phyloP scores from a whole-genome alignment of 305 asterid genomes.

The Fraxinus xanthoxyloides region DNA sequence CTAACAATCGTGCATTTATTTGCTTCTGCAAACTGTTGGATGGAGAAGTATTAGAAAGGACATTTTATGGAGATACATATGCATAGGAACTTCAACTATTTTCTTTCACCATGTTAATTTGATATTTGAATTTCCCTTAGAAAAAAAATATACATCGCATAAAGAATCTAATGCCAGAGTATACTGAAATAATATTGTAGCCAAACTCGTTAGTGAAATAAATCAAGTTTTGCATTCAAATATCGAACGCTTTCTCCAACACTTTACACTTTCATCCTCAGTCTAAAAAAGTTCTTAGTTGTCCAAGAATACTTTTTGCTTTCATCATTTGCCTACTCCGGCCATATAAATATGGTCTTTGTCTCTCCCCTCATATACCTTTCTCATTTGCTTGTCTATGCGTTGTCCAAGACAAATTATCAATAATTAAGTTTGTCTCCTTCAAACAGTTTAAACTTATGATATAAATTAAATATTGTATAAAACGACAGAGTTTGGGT shows the following conservation, averaged over 20 bases:
- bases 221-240: too few species aligned
- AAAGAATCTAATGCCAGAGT: not conserved
- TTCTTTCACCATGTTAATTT: not conserved
- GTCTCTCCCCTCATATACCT: not conserved
- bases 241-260: not conserved
- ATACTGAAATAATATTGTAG: not conserved
- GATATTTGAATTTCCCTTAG: not conserved
- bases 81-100: not conserved
- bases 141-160: not conserved
- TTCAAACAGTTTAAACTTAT: not conserved
- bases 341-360: not conserved
- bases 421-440: not conserved
- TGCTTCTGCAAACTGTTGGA: not conserved
- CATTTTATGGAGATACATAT: too few species aligned
- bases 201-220: not conserved
- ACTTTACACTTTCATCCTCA: too few species aligned
- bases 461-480: not conserved
- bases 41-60: not conserved
- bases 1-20: not conserved
- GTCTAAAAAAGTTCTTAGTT: too few species aligned
- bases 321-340: not conserved
- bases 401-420: not conserved
- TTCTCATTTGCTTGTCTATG: not conserved
- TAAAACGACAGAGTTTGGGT: not conserved
- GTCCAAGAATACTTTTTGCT: not conserved